These are phyloP conservation scores for Trametes cubensis DNA, from an alignment of 768 basidiomycete genomes.

Conservation along the genomic window DNA sequence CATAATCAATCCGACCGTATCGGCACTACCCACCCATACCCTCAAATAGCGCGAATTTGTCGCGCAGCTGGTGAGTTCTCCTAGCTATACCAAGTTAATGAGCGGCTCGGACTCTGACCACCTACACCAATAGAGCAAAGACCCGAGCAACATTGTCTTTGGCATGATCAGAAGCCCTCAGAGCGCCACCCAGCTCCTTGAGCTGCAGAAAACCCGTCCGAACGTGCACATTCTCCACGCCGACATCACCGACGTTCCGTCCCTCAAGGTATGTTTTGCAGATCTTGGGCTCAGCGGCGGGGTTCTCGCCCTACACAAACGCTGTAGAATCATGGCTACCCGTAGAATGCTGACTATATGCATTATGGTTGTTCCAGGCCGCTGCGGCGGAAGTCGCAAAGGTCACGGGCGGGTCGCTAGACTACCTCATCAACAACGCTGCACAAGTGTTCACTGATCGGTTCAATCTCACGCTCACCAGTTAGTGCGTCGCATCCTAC, in stretches of 20 bases:
- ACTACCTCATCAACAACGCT: slow-evolving; percentile 44
- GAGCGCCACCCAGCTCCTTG: slow-evolving; percentile 16
- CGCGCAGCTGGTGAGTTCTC: slow-evolving; percentile 26
- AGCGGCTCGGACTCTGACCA: no score
- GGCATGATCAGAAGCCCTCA: slow-evolving; percentile 28
- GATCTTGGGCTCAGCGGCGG: no score
- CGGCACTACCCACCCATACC: not conserved
- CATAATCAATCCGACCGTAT: not conserved
- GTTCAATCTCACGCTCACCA: slow-evolving; percentile 19
- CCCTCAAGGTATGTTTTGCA: slow-evolving; percentile 39
- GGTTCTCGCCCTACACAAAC: no score
- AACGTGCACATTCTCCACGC: slow-evolving; percentile 42
- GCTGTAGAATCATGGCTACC: no score
- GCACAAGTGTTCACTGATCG: slow-evolving; percentile 25
- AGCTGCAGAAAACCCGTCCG: slow-evolving; percentile 11
- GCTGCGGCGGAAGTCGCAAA: slow-evolving; percentile 34
- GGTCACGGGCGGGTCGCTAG: slow-evolving; percentile 40
- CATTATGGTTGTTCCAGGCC: no score
- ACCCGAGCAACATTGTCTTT: slow-evolving; percentile 28
- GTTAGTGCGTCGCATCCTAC: slow-evolving; percentile 29
- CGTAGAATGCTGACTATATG: no score
- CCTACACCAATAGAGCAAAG: slow-evolving; percentile 12
- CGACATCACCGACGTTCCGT: slow-evolving; percentile 38
- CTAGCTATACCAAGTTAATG: no score
- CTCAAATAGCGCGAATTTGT: slow-evolving; percentile 29